A percentile compares a stretch with the other conserved stretches of the same genome.
phyloP scores from a whole-genome alignment of 2,329 filamentous ascomycete genomes.

The Aspergillus persii region DNA sequence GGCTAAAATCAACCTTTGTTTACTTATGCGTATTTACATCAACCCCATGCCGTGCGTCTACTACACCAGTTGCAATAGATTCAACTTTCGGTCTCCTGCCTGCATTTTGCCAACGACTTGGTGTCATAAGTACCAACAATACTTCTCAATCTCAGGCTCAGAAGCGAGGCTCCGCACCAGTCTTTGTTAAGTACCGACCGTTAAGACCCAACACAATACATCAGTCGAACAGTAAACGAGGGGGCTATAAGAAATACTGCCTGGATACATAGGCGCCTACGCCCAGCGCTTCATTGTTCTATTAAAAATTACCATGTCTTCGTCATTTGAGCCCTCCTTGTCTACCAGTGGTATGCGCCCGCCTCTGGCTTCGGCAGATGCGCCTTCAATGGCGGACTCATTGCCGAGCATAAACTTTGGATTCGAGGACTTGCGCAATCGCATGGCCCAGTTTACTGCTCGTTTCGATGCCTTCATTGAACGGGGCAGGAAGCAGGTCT shows the following conservation, averaged over 20 bases:
- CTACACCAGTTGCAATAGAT: too few species aligned
- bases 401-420: slow-evolving; percentile 92
- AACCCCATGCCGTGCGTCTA: too few species aligned
- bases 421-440: slow-evolving; percentile 90
- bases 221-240: neutral
- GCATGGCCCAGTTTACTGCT: slow-evolving; percentile 88
- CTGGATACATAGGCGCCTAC: neutral
- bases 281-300: too few species aligned
- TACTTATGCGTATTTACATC: neutral
- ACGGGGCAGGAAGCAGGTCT: slow-evolving; percentile 78
- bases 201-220: slow-evolving; percentile 32
- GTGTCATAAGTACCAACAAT: neutral
- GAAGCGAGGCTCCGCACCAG: slow-evolving; percentile 7
- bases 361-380: slow-evolving; percentile 51
- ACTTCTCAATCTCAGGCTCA: too few species aligned
- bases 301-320: slow-evolving; percentile 26
- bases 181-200: slow-evolving; percentile 7
- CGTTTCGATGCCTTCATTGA: slow-evolving; percentile 95
- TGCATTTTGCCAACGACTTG: neutral
- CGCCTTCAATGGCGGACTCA: slow-evolving; percentile 61
- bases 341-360: slow-evolving; percentile 54
- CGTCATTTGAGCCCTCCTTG: slow-evolving; percentile 58
- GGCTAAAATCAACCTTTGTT: neutral
- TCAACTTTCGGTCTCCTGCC: too few species aligned
- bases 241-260: neutral